Conservation (phyloP, 1,284 basidiomycete genomes). For the Ustilago vetiveriae region DNA sequence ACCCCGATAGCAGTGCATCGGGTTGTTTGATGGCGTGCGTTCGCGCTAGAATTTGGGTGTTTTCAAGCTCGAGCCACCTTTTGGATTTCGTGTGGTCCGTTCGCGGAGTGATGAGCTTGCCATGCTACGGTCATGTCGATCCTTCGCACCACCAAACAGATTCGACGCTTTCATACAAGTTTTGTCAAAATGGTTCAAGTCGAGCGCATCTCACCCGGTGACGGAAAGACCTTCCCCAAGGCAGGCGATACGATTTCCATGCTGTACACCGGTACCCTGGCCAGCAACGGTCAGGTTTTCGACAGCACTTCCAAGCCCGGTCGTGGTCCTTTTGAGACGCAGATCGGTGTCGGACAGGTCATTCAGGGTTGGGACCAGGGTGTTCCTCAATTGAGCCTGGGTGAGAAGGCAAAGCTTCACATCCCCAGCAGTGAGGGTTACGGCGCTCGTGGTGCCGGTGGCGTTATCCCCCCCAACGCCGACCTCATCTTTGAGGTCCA, state of each 20-base stretch:
- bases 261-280: slow-evolving; percentile 63
- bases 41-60: no score
- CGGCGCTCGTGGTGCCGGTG: slow-evolving; percentile 52
- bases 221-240: slow-evolving; percentile 67
- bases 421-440: slow-evolving; percentile 67
- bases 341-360: slow-evolving; percentile 66
- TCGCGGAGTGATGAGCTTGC: no score
- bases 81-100: slow-evolving; percentile 38
- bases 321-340: slow-evolving; percentile 52
- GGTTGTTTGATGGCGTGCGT: no score
- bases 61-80: no score
- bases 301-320: slow-evolving; percentile 68
- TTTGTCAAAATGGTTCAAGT: slow-evolving; percentile 58
- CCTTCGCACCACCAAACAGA: background rate
- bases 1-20: no score
- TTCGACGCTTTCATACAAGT: background rate
- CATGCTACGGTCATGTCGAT: background rate
- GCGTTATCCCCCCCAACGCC: slow-evolving; percentile 68
- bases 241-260: slow-evolving; percentile 60
- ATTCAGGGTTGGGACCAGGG: slow-evolving; percentile 69
- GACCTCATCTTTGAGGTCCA: slow-evolving; percentile 67
- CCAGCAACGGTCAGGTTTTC: slow-evolving; percentile 53
- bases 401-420: slow-evolving; percentile 66
- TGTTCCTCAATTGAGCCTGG: slow-evolving; percentile 68
- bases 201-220: slow-evolving; percentile 63